phyloP scores from a whole-genome alignment of 2,329 filamentous ascomycete genomes.

The Aspergillus brunneoviolaceus region DNA sequence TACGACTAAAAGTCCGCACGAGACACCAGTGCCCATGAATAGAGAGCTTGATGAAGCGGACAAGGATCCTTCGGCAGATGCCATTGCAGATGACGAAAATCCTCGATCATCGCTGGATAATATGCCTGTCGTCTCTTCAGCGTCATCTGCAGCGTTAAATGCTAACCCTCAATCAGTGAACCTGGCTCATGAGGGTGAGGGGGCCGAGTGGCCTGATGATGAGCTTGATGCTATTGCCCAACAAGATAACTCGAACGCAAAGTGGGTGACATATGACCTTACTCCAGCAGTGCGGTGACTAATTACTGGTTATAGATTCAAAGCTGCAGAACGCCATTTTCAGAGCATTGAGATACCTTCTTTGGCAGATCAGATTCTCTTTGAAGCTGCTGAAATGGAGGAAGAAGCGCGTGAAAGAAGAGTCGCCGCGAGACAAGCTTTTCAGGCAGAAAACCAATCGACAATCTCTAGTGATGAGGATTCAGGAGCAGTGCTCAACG shows the following conservation, averaged over 20 bases:
- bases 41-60: neutral
- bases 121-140: neutral
- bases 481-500: neutral
- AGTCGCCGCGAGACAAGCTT: constrained; percentile 1
- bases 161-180: neutral
- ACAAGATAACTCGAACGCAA: neutral
- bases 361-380: constrained; percentile 10
- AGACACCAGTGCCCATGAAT: neutral
- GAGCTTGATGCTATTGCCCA: neutral
- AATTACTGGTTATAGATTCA: constrained; percentile 7
- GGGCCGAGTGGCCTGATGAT: neutral
- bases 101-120: neutral
- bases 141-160: neutral
- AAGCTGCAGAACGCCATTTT: constrained; percentile 10
- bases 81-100: neutral
- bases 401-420: constrained; percentile 8
- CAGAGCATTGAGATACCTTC: constrained; percentile 8
- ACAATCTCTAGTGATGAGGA: neutral
- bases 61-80: neutral
- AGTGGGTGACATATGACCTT: neutral
- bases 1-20: too few species aligned
- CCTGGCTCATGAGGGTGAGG: neutral
- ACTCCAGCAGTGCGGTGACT: neutral
- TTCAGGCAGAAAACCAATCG: neutral
- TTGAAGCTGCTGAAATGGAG: constrained; percentile 10